Evolutionary conservation across 495 filamentous ascomycete species (phyloP), one percentile per base, ranked within the genome.

Genomic region (Massariosphaeria phaeospora): DNA sequence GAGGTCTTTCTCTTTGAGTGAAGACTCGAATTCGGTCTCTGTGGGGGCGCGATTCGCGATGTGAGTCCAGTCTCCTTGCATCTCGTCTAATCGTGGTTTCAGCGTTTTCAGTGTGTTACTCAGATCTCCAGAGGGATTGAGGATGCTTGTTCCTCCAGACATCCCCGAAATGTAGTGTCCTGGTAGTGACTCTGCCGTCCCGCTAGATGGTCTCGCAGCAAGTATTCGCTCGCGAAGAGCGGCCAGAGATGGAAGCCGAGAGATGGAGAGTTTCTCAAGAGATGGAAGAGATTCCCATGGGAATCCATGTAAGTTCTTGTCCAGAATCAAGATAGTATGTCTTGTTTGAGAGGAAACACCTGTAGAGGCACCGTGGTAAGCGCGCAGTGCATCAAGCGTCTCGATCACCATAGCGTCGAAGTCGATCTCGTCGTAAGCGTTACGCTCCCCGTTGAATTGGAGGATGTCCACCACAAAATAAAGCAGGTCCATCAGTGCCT

Each of bases 341-440:
- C 54, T 55, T 2, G 38, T 45, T 1, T 35, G 67, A 2, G 68
- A 59, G 26, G 79, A 67, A 10, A 71, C 64, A 12, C 69, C 71
- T 6, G 59, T 30, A 6, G 45, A 18, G 15, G 55, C 35, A 21
- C 80, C 76, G 61, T 98, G 84, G 62, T 97, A 96, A 0, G 79
- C 73, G 23, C 83, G 76, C 15, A 97, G 70, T 4, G 89, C 87
- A 66, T 94, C 89, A 6, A 84, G 76, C 1, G 86, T 88, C 33
- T 93, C 89, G 15, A 96, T 75, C 13, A 86, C 81, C 26, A 64
- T 67, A 36, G 63, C 29, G 63, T 98, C 93, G 59, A 96, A 91
- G 66, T 98, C 91, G 62, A 98, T 85, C 72, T 98, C 93, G 65
- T 97, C 94, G 72, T 96, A 96, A 1, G 94, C 93, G 68, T 97